Percentiles rank a stretch among this genome's conserved stretches.
phyloP scores from a whole-genome alignment of 495 filamentous ascomycete species.

The Daldinia grandis region DNA sequence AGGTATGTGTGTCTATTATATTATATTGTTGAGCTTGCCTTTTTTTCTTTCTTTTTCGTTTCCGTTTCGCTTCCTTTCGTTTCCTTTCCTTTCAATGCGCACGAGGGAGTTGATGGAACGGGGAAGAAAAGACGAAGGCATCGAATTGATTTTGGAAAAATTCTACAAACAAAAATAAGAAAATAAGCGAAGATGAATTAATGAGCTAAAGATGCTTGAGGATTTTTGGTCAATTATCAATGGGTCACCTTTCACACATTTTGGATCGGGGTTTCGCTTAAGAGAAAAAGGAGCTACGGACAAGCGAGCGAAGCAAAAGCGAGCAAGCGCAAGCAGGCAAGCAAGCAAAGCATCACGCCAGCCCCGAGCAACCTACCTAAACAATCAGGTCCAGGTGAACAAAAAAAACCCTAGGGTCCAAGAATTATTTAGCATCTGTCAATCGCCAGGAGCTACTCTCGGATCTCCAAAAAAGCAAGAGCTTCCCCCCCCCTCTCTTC shows the following conservation, averaged over 20 bases:
- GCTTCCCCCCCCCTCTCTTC: neutral
- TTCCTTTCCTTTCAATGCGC: neutral
- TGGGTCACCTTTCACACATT: conserved; percentile 2
- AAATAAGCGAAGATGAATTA: neutral
- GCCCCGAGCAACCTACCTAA: neutral
- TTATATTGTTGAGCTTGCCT: conserved; percentile 16
- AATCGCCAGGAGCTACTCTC: neutral
- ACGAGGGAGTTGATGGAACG: neutral
- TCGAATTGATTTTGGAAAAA: neutral
- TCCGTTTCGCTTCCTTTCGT: no score
- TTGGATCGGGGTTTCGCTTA: conserved; percentile 38
- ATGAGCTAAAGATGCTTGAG: conserved; percentile 2
- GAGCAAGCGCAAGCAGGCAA: conserved; percentile 15
- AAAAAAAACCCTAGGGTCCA: neutral
- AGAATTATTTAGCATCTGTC: conserved; percentile 10
- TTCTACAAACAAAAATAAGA: neutral
- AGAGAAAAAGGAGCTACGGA: conserved; percentile 27
- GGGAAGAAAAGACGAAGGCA: neutral
- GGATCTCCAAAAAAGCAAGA: conserved; percentile 26
- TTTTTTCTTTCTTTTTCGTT: neutral
- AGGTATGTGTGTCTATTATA: conserved; percentile 74
- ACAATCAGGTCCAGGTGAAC: neutral
- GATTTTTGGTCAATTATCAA: conserved; percentile 35
- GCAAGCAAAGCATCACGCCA: neutral
- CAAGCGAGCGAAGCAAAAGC: conserved; percentile 40